phyloP scores from a whole-genome alignment of 495 filamentous ascomycete species.

The Chaetomium cochliodes region DNA sequence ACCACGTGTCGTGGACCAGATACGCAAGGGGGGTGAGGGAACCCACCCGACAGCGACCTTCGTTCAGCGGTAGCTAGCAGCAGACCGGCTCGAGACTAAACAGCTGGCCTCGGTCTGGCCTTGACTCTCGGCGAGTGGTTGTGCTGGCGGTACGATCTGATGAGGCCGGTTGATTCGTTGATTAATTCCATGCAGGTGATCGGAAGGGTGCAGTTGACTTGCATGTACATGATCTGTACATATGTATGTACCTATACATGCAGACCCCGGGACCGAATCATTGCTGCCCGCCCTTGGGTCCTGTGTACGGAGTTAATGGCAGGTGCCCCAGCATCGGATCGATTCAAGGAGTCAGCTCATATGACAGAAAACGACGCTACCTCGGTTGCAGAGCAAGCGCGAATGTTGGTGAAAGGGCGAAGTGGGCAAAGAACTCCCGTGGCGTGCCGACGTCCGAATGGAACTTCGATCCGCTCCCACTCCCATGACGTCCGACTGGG shows the following conservation, averaged over 20 bases:
- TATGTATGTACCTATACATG: too few species aligned
- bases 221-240: constrained; percentile 4
- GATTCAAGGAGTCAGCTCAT: too few species aligned
- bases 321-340: too few species aligned
- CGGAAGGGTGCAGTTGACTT: constrained; percentile 15
- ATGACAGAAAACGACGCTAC: too few species aligned
- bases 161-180: constrained; percentile 19
- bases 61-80: neutral
- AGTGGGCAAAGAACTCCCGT: neutral
- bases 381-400: neutral
- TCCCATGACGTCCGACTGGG: constrained; percentile 2
- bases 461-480: neutral
- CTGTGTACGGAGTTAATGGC: too few species aligned
- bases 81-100: neutral
- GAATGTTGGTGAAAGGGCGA: neutral
- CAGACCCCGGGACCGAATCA: too few species aligned
- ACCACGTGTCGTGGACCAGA: constrained; percentile 1
- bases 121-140: neutral
- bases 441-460: neutral
- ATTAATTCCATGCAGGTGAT: constrained; percentile 20
- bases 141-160: constrained; percentile 4
- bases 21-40: neutral
- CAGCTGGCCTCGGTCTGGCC: constrained; percentile 2
- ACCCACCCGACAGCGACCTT: neutral
- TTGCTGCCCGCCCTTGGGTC: too few species aligned